These are phyloP conservation scores for Ormosia semicastrata DNA, from an alignment of 306 rosid species.

Conservation along the genomic window DNA sequence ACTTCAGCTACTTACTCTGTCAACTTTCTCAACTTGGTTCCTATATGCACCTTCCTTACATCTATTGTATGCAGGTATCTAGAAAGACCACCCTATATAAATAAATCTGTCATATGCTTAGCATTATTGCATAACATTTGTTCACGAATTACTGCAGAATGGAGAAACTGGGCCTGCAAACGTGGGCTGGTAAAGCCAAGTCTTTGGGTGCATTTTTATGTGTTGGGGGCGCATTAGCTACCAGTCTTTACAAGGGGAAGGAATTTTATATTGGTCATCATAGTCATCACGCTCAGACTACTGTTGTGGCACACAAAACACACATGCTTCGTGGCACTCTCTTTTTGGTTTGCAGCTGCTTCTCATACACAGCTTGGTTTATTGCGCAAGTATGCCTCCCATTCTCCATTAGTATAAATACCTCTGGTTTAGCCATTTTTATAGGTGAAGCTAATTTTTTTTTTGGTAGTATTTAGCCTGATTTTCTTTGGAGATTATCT, in stretches of 20 bases:
- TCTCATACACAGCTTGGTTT: slow-evolving; percentile 54
- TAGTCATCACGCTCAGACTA: neutral
- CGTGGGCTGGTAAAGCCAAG: slow-evolving; percentile 45
- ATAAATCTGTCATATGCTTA: neutral
- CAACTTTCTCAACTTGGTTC: slow-evolving; percentile 64
- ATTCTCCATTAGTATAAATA: neutral
- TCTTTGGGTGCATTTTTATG: slow-evolving; percentile 50
- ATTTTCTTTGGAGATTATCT: too few species aligned
- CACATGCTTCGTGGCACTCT: slow-evolving; percentile 56
- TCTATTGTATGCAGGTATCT: slow-evolving; percentile 46
- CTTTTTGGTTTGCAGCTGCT: slow-evolving; percentile 50
- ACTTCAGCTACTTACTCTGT: slow-evolving; percentile 66
- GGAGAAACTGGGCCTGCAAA: slow-evolving; percentile 37
- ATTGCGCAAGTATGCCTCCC: slow-evolving; percentile 48
- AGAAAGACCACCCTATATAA: neutral
- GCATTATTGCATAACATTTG: neutral
- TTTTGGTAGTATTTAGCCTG: too few species aligned
- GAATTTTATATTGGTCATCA: slow-evolving; percentile 43
- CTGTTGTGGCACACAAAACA: slow-evolving; percentile 1
- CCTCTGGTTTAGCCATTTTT: neutral
- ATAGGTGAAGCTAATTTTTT: neutral
- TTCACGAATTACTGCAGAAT: slow-evolving; percentile 29
- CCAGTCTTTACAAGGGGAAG: slow-evolving; percentile 49
- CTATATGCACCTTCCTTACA: slow-evolving; percentile 51
- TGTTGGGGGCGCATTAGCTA: slow-evolving; percentile 55